Conservation (phyloP, 2,329 filamentous ascomycete genomes). For the Kalmusia sp. region DNA sequence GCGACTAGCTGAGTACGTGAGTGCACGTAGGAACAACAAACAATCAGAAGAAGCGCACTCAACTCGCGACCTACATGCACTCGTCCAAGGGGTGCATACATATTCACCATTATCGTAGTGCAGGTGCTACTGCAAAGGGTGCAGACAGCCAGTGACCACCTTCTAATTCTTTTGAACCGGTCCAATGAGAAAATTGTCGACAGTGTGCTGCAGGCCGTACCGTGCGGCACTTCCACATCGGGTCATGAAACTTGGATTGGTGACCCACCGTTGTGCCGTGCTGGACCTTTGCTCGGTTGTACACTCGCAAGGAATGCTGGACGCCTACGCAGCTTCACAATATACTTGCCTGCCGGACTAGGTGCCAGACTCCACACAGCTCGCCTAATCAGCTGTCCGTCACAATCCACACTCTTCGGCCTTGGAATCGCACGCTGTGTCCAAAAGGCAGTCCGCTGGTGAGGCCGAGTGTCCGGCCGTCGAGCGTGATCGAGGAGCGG, state of each 20-base stretch:
- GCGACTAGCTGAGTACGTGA: background rate
- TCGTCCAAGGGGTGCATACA: constrained; percentile 8
- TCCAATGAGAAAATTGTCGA: constrained; percentile 37
- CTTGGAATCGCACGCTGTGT: background rate
- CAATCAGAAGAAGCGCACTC: constrained; percentile 5
- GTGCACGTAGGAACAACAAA: background rate
- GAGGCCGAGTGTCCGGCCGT: background rate
- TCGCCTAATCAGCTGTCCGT: background rate
- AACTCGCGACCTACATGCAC: constrained; percentile 19
- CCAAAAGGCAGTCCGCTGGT: background rate
- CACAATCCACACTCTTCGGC: background rate
- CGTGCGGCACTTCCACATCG: constrained; percentile 12
- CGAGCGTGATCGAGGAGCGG: constrained; percentile 1
- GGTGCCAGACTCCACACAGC: background rate
- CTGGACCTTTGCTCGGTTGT: background rate
- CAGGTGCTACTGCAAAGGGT: constrained; percentile 24
- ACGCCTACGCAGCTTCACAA: background rate
- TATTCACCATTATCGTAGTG: background rate
- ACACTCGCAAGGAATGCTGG: background rate
- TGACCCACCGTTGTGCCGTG: constrained; percentile 3
- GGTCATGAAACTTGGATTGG: background rate
- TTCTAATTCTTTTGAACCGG: constrained; percentile 24
- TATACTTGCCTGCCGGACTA: background rate
- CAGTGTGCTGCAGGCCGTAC: constrained; percentile 14
- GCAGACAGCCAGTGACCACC: constrained; percentile 25